phyloP scores from a whole-genome alignment of 2,329 filamentous ascomycete species.

The Trichophyton verrucosum region DNA sequence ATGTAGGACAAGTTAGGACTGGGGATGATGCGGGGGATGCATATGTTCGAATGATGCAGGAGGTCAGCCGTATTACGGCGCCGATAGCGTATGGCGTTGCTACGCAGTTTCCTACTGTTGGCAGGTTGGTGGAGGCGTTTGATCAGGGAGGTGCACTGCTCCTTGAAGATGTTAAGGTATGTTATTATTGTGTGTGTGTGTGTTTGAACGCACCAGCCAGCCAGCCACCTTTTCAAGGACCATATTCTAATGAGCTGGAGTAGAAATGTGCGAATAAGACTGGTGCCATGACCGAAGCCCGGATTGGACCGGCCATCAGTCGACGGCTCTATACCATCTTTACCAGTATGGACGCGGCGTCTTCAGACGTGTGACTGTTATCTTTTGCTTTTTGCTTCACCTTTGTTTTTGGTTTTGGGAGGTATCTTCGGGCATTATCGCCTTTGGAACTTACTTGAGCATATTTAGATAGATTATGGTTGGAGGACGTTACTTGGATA shows the following conservation, averaged over 20 bases:
- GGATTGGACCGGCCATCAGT: slow-evolving; percentile 38
- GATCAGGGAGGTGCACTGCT: slow-evolving; percentile 46
- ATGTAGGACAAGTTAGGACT: slow-evolving; percentile 59
- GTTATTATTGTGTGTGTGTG: not conserved
- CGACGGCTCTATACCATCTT: slow-evolving; percentile 39
- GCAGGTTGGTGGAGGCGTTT: slow-evolving; percentile 47
- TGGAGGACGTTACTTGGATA: too few relatives aligned
- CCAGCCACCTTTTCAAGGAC: not conserved
- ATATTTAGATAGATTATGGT: too few relatives aligned
- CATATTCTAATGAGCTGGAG: not conserved
- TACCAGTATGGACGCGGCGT: slow-evolving; percentile 34
- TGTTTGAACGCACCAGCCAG: not conserved
- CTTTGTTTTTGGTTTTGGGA: not conserved
- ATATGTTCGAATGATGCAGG: slow-evolving; percentile 63
- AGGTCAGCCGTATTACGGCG: slow-evolving; percentile 58
- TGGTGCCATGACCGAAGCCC: slow-evolving; percentile 33
- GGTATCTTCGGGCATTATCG: not conserved
- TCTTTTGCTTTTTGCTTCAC: not conserved
- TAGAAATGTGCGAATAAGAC: slow-evolving; percentile 39
- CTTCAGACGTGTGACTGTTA: slow-evolving; percentile 29
- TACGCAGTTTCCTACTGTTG: slow-evolving; percentile 47
- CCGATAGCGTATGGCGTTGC: slow-evolving; percentile 60
- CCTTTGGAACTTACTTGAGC: too few relatives aligned
- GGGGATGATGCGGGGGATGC: slow-evolving; percentile 55
- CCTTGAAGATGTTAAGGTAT: slow-evolving; percentile 47